Evolutionary conservation across 2,329 filamentous ascomycete genomes (phyloP).

Genomic region (Aspergillus jensenii): DNA sequence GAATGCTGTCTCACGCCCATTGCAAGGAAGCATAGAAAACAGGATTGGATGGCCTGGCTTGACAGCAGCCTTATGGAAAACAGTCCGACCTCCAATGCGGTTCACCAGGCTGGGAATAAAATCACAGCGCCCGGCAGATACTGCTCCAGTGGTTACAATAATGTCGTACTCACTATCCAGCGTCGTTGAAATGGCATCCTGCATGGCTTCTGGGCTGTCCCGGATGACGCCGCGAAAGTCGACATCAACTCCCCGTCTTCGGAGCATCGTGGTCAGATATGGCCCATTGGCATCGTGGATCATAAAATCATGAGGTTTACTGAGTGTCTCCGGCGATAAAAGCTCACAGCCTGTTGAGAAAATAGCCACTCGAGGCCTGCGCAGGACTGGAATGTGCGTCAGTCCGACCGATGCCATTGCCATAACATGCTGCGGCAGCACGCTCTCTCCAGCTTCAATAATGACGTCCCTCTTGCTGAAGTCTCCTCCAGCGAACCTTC

Average conservation of each 20-base stretch:
- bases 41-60: conserved; percentile 30
- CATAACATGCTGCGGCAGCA: conserved; percentile 23
- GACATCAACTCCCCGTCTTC: conserved; percentile 14
- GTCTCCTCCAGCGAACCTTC: conserved; percentile 22
- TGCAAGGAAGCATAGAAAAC: conserved; percentile 22
- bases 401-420: conserved; percentile 24
- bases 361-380: conserved; percentile 15
- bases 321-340: neutral
- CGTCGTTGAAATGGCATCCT: conserved; percentile 6
- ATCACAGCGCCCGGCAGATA: conserved; percentile 30
- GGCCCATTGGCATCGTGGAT: conserved; percentile 27
- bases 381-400: conserved; percentile 14
- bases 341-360: conserved; percentile 24
- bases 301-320: neutral
- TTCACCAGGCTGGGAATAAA: conserved; percentile 22
- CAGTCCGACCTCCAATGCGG: conserved; percentile 19
- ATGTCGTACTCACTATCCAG: conserved; percentile 19
- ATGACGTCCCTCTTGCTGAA: conserved; percentile 18
- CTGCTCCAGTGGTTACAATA: conserved; percentile 29
- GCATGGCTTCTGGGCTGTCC: conserved; percentile 16
- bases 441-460: conserved; percentile 11
- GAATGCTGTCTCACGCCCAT: conserved; percentile 15
- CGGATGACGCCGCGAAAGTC: conserved; percentile 22
- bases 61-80: conserved; percentile 31
- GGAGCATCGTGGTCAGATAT: conserved; percentile 20